Evolutionary conservation across 345 rosid species (phyloP), one percentile per base, ranked within the genome.

Genomic region (Euclidium syriacum): DNA sequence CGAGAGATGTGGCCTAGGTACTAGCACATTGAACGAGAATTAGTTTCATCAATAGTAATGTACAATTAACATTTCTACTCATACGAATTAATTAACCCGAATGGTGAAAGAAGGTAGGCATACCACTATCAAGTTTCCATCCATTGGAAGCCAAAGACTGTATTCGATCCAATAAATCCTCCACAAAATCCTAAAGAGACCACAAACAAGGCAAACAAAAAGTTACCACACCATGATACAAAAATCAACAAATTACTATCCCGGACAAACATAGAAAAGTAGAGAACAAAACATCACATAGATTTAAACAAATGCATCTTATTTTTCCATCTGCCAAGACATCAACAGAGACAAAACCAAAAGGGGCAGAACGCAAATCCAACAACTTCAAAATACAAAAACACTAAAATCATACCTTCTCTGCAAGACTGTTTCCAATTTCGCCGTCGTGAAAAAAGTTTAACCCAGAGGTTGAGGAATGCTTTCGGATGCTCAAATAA

Each of bases 81-180:
- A 30, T 38, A 20, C 23, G 52, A 38, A 50, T 18, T 67, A 27
- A 39, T 39, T 25, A 58, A 49, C 32, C 47, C 0, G n/a, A 10
- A 30, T 17, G 27, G 18, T 17, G 35, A 39, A 52, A 47, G 17
- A 62, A 55, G 32, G 64, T 22, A 55, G 43, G 33, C 43, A 70
- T 81, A 86, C 97, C 97, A 73, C 99, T 95, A 39, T 88, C 91
- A 57, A 88, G 71, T 75, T 86, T 95, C 99, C 99, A 95, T 69
- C 95, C 97, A 73, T 73, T 83, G 70, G 71, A 77, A 64, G 85
- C 90, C 39, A 85, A 78, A 49, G 61, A 74, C 69, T 90, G 95
- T 76, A 83, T 78, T 58, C 94, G 81, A 64, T 48, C 82, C 91
- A 86, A 90, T 29, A 90, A 68, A 78, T 88, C 99, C 81, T 95